Evolutionary conservation across 176 grass and related monocot species (phyloP).

Genomic region (Bromus sterilis): DNA sequence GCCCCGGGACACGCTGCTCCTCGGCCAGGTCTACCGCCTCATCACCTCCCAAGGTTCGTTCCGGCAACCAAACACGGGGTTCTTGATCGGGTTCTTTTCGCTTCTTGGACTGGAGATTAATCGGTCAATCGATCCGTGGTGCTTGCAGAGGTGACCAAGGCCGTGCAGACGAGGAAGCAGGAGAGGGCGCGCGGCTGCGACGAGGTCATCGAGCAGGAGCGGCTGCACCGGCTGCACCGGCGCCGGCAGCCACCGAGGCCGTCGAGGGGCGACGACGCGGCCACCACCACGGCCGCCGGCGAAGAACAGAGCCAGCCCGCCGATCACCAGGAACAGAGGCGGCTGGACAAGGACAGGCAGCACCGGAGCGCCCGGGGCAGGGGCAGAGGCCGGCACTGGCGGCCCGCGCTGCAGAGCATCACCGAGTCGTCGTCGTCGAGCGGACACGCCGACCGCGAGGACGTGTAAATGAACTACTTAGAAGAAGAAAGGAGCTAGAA

Average conservation of each 20-base stretch:
- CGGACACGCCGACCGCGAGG: constrained; percentile 1
- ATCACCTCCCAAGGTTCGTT: constrained; percentile 77
- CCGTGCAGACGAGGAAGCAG: constrained; percentile 49
- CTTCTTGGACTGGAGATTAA: background rate
- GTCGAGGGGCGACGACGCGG: background rate
- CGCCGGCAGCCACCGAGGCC: background rate
- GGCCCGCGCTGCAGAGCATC: constrained; percentile 46
- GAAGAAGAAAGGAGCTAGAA: background rate
- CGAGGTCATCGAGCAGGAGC: background rate
- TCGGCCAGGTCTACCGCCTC: constrained; percentile 88
- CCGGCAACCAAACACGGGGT: too few relatives aligned
- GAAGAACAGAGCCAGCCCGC: constrained; percentile 5
- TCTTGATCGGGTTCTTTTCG: background rate
- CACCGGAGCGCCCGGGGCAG: background rate
- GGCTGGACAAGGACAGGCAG: constrained; percentile 22
- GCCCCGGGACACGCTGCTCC: constrained; percentile 56
- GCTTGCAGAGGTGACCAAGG: constrained; percentile 51
- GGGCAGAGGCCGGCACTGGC: constrained; percentile 24
- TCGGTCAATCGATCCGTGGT: too few relatives aligned
- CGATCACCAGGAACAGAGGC: constrained; percentile 9
- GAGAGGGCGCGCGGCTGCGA: constrained; percentile 32
- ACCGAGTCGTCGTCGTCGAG: constrained; percentile 1
- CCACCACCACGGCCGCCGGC: background rate
- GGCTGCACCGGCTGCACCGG: background rate
- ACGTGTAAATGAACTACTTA: background rate